These are phyloP conservation scores for Gossypium thurberi DNA, from an alignment of 345 rosid species.

Conservation along the genomic window DNA sequence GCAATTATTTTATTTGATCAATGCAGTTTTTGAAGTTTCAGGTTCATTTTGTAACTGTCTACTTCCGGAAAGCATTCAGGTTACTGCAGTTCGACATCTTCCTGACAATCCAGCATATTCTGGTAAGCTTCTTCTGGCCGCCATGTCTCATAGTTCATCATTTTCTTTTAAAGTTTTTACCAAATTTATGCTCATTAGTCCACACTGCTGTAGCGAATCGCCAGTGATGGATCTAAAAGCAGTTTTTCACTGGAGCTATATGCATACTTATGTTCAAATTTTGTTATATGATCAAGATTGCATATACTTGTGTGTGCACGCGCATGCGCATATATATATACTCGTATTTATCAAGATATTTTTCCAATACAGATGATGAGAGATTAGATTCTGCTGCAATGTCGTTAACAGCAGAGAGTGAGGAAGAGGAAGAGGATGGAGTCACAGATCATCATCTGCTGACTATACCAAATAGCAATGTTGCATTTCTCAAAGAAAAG, in stretches of 20 bases:
- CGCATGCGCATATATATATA: neutral
- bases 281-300: neutral
- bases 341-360: neutral
- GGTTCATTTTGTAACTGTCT: constrained; percentile 94
- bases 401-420: constrained; percentile 48
- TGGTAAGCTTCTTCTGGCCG: constrained; percentile 38
- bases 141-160: neutral
- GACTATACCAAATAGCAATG: constrained; percentile 46
- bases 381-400: constrained; percentile 53
- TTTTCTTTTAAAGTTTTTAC: neutral
- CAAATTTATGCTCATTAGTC: neutral
- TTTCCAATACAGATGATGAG: constrained; percentile 39
- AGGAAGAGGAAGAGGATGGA: constrained; percentile 38
- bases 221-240: neutral
- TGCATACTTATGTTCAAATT: neutral
- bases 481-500: constrained; percentile 60
- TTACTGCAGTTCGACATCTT: constrained; percentile 67
- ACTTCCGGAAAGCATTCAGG: constrained; percentile 82
- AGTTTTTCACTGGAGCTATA: neutral
- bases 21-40: constrained; percentile 36
- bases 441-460: constrained; percentile 58
- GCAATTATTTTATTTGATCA: constrained; percentile 15
- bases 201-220: neutral
- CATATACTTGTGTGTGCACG: too few relatives aligned
- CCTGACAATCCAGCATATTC: constrained; percentile 65